Evolutionary conservation across 768 basidiomycete genomes (phyloP).

Genomic region (Amanita polypyramis): DNA sequence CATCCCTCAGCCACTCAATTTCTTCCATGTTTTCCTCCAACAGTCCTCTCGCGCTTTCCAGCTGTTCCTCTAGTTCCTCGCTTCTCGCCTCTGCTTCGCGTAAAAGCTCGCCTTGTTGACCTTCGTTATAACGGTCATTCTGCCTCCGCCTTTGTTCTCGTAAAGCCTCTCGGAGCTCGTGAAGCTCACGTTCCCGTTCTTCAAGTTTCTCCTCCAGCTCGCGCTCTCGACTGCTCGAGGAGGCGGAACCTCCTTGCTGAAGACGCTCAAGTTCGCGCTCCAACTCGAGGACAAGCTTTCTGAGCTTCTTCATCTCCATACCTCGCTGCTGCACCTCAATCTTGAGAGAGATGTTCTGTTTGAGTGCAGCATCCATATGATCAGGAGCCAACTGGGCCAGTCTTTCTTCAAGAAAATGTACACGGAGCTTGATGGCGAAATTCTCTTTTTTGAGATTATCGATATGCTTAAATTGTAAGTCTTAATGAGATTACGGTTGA

Average conservation of each 20-base stretch:
- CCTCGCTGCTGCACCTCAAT: conserved; percentile 85
- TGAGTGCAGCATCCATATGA: conserved; percentile 83
- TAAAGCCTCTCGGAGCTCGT: conserved; percentile 50
- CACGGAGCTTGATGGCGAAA: conserved; percentile 91
- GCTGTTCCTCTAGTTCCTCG: conserved; percentile 59
- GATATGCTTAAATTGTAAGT: conserved; percentile 56
- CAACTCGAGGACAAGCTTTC: conserved; percentile 78
- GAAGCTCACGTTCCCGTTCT: conserved; percentile 60
- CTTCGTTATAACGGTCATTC: conserved; percentile 40
- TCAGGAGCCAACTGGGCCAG: conserved; percentile 85
- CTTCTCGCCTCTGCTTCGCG: conserved; percentile 51
- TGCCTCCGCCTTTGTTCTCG: conserved; percentile 12
- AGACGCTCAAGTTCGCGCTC: conserved; percentile 70
- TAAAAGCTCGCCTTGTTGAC: conserved; percentile 40
- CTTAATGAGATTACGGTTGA: conserved; percentile 3
- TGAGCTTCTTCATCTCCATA: conserved; percentile 85
- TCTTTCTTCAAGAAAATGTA: conserved; percentile 92
- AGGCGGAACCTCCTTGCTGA: conserved; percentile 35
- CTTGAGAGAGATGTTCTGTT: conserved; percentile 90
- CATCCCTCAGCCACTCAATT: conserved; percentile 60
- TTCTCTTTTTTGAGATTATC: conserved; percentile 95
- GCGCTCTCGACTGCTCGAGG: conserved; percentile 42
- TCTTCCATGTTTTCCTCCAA: conserved; percentile 81
- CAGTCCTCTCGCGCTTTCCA: conserved; percentile 58
- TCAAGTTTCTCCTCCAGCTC: conserved; percentile 72